A percentile compares a stretch with the other conserved stretches of the same genome.
Conservation (phyloP, 2,329 filamentous ascomycete species). For the Colletotrichum tofieldiae region DNA sequence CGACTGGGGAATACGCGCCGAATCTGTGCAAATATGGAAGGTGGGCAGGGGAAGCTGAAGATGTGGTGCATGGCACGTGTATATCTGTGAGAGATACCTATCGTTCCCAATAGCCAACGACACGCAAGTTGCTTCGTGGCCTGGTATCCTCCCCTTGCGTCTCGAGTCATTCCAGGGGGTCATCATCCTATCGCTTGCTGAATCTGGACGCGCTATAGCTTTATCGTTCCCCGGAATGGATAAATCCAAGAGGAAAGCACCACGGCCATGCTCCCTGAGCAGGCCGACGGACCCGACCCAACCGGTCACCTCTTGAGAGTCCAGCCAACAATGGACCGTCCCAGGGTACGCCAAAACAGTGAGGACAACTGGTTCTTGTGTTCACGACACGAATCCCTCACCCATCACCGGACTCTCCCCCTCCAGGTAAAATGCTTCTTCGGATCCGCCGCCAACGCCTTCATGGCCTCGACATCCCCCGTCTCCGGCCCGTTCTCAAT, state of each 20-base stretch:
- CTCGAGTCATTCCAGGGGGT: background rate
- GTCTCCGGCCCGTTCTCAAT: slow-evolving; percentile 40
- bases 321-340: background rate
- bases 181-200: background rate
- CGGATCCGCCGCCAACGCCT: slow-evolving; percentile 36
- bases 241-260: background rate
- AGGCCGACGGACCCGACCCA: background rate
- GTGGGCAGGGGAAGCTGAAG: background rate
- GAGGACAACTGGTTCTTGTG: background rate
- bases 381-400: background rate
- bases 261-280: background rate
- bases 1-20: background rate
- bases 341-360: background rate
- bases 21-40: background rate
- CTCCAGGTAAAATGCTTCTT: slow-evolving; percentile 43
- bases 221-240: background rate
- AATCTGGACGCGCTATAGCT: background rate
- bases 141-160: background rate
- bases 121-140: background rate
- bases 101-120: background rate
- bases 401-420: slow-evolving; percentile 22
- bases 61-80: background rate
- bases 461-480: slow-evolving; percentile 40
- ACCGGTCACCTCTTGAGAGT: background rate
- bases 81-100: background rate